These are phyloP conservation scores for Clarireedia paspali DNA, from an alignment of 2,329 filamentous ascomycete genomes.

Conservation along the genomic window DNA sequence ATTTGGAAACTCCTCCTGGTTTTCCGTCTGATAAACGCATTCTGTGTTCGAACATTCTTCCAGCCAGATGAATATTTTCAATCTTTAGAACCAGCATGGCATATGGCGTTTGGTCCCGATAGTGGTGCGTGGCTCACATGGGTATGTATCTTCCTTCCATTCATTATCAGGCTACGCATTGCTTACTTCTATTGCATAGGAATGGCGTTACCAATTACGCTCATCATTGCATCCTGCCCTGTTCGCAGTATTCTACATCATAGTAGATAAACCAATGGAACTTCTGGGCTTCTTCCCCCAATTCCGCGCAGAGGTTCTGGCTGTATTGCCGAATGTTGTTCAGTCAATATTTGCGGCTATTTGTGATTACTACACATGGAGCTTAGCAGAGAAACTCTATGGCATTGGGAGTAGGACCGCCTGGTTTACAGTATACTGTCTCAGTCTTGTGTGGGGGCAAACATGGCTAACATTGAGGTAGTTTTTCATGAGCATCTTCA, in stretches of 20 bases:
- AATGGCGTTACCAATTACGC: slow-evolving; percentile 84
- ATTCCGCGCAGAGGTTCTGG: slow-evolving; percentile 56
- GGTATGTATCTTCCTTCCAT: slow-evolving; percentile 45
- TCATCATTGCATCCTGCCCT: slow-evolving; percentile 87
- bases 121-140: slow-evolving; percentile 92
- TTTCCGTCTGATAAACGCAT: slow-evolving; percentile 72
- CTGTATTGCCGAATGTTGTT: slow-evolving; percentile 63
- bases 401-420: slow-evolving; percentile 55
- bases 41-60: slow-evolving; percentile 81
- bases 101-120: slow-evolving; percentile 67
- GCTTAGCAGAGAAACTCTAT: slow-evolving; percentile 66
- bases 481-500: slow-evolving; percentile 64
- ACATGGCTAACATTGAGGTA: slow-evolving; percentile 30
- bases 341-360: slow-evolving; percentile 73
- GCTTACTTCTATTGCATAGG: slow-evolving; percentile 43
- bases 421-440: slow-evolving; percentile 55
- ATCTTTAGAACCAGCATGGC: slow-evolving; percentile 89
- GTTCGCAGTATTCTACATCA: slow-evolving; percentile 69
- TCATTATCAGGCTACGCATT: not conserved
- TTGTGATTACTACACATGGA: slow-evolving; percentile 84
- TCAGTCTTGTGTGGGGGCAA: not conserved
- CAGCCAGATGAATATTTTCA: slow-evolving; percentile 98
- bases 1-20: slow-evolving; percentile 40
- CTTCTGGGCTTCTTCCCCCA: slow-evolving; percentile 45
- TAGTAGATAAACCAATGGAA: slow-evolving; percentile 48